These are phyloP conservation scores for Phellopilus nigrolimitatus DNA, from an alignment of 1,284 basidiomycete species.

Conservation along the genomic window DNA sequence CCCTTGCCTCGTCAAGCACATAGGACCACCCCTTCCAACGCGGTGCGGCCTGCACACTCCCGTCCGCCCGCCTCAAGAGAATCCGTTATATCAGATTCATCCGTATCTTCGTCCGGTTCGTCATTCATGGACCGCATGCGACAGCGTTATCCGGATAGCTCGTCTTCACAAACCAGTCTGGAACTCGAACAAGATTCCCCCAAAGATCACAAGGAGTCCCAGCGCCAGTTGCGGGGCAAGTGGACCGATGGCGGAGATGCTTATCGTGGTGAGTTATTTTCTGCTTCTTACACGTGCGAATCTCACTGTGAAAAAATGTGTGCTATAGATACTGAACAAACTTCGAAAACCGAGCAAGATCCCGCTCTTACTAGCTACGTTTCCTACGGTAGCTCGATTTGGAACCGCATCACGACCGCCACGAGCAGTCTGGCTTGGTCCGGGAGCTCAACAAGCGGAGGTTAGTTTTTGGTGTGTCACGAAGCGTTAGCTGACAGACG, in stretches of 20 bases:
- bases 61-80: slow-evolving; percentile 14
- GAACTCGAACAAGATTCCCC: slow-evolving; percentile 11
- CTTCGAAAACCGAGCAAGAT: background rate
- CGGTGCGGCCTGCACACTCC: slow-evolving; percentile 12
- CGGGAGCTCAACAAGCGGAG: slow-evolving; percentile 4
- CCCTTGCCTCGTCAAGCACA: slow-evolving; percentile 17
- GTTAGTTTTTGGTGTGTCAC: slow-evolving; percentile 3
- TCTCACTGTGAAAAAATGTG: background rate
- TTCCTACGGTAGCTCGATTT: slow-evolving; percentile 39
- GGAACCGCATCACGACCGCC: slow-evolving; percentile 51
- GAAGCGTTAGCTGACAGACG: background rate
- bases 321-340: background rate
- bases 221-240: background rate
- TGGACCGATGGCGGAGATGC: background rate
- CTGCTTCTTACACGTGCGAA: background rate
- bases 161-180: slow-evolving; percentile 16
- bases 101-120: slow-evolving; percentile 27
- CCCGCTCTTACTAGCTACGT: slow-evolving; percentile 7
- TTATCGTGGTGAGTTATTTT: background rate
- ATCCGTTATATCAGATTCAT: slow-evolving; percentile 28
- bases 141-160: slow-evolving; percentile 4
- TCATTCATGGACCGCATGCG: slow-evolving; percentile 27
- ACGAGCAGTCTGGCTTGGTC: slow-evolving; percentile 10
- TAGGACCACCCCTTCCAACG: slow-evolving; percentile 5
- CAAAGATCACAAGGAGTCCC: background rate